Evolutionary conservation across 306 rosid species (phyloP), one percentile per base, ranked within the genome.

Genomic region (Mucuna pruriens): DNA sequence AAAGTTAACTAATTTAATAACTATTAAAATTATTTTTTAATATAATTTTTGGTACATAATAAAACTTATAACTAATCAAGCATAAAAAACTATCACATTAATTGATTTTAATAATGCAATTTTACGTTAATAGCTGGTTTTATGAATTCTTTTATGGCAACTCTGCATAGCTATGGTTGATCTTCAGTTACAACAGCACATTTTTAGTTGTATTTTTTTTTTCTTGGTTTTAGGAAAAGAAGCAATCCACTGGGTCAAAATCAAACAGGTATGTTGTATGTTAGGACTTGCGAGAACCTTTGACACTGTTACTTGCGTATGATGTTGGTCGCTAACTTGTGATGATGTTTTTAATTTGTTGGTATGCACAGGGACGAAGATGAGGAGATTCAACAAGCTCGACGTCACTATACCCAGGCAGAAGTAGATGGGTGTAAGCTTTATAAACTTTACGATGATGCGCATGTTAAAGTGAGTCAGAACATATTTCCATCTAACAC

Each of bases 381-480:
- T 0, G 69, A 62, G 13, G 85, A 86, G 16, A 29, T 73, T 49
- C 36, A 67, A 26, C 91, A 58, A 80, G 97, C 97, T 33, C 72
- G 26, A 15, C 29, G 23, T 45, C 94, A 92, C 71, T 90, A 90
- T 68, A 80, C 79, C 0, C 64, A 58, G 48, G 97, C 92, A 23
- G 71, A 68, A 63, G 91, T 92, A 0, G 98, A 92, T 76, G 93
- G 85, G 1, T 33, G 62, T 22, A 33, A 3, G 2, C 2, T 78
- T 15, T 94, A 79, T 62, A 79, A 82, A 22, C 92, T 94, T 9
- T 40, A 84, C 23, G 97, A 94, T 44, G 92, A 94, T 40, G 97
- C 93, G 29, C 87, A 92, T 67, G 97, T 92, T 15, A 63, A 89
- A 67, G 98, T 94, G 75, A 87, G 89, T 65, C 48, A 0, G 49